These are phyloP conservation scores for Aristolochia californica DNA, from an alignment of 164 flowering plant genomes.

Conservation along the genomic window DNA sequence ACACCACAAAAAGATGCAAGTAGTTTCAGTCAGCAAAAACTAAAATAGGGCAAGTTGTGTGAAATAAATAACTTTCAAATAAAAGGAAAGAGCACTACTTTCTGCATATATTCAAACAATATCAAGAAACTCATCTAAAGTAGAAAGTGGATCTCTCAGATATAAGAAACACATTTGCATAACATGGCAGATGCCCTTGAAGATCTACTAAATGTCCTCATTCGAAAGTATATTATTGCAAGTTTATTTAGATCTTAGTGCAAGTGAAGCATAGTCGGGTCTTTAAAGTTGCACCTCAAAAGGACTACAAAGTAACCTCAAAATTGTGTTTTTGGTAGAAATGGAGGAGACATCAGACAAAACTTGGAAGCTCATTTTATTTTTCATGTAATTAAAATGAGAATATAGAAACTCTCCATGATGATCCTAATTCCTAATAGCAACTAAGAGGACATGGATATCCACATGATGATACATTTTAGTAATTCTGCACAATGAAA, in stretches of 20 bases:
- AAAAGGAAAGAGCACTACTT: neutral
- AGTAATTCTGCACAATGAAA: neutral
- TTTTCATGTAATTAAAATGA: too few relatives aligned
- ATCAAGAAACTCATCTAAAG: neutral
- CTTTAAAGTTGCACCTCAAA: too few relatives aligned
- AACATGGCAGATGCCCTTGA: neutral
- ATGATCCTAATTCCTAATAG: too few relatives aligned
- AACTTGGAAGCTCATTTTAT: too few relatives aligned
- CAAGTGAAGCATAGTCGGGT: too few relatives aligned
- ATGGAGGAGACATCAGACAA: too few relatives aligned
- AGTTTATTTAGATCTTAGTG: too few relatives aligned
- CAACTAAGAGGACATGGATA: neutral
- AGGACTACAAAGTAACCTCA: too few relatives aligned
- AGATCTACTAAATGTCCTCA: too few relatives aligned
- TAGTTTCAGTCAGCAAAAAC: neutral
- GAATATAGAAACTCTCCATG: too few relatives aligned
- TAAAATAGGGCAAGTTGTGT: neutral
- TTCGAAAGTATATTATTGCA: too few relatives aligned
- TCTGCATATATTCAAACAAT: neutral
- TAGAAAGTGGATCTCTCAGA: neutral
- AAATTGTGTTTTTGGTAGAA: too few relatives aligned
- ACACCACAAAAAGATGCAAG: neutral
- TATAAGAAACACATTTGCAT: neutral
- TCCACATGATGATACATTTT: neutral
- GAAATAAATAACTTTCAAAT: neutral